Percentiles rank a stretch among this genome's conserved stretches.
phyloP scores from a whole-genome alignment of 768 basidiomycete species.

The Lactifluus volemus region DNA sequence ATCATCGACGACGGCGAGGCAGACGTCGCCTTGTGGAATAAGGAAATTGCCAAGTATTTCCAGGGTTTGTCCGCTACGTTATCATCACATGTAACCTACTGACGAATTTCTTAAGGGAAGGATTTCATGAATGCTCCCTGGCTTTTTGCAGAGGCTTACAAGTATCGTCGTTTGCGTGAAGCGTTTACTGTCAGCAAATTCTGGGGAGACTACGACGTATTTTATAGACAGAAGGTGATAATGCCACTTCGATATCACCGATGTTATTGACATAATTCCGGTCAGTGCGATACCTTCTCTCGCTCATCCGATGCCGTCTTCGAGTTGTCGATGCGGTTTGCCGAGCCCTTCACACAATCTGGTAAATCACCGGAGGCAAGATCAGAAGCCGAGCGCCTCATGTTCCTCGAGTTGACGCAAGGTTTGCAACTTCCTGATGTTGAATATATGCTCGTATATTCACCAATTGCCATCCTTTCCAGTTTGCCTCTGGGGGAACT shows the following conservation, averaged over 20 bases:
- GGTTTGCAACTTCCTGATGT: slow-evolving; percentile 34
- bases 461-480: background rate
- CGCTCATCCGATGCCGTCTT: slow-evolving; percentile 89
- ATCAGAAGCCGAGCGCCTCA: slow-evolving; percentile 65
- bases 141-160: slow-evolving; percentile 94
- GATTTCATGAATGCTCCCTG: slow-evolving; percentile 95
- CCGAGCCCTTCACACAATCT: slow-evolving; percentile 65
- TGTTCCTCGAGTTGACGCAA: slow-evolving; percentile 92
- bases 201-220: slow-evolving; percentile 90
- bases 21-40: slow-evolving; percentile 94
- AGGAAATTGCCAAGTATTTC: slow-evolving; percentile 92
- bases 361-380: slow-evolving; percentile 43
- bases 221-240: slow-evolving; percentile 81
- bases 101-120: slow-evolving; percentile 41
- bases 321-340: slow-evolving; percentile 87
- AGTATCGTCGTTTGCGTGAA: slow-evolving; percentile 85
- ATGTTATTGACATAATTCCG: background rate
- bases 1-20: slow-evolving; percentile 88
- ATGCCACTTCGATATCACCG: background rate
- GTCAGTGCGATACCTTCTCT: slow-evolving; percentile 88
- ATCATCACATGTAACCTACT: background rate
- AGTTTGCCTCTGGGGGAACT: slow-evolving; percentile 97
- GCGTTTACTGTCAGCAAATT: slow-evolving; percentile 88
- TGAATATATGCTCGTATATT: slow-evolving; percentile 1
- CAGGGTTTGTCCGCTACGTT: slow-evolving; percentile 43